Percentiles rank a stretch among this genome's conserved stretches.
These are phyloP conservation scores for Rhizophagus clarus DNA, from an alignment of 192 early-diverging fungal species.

Conservation along the genomic window DNA sequence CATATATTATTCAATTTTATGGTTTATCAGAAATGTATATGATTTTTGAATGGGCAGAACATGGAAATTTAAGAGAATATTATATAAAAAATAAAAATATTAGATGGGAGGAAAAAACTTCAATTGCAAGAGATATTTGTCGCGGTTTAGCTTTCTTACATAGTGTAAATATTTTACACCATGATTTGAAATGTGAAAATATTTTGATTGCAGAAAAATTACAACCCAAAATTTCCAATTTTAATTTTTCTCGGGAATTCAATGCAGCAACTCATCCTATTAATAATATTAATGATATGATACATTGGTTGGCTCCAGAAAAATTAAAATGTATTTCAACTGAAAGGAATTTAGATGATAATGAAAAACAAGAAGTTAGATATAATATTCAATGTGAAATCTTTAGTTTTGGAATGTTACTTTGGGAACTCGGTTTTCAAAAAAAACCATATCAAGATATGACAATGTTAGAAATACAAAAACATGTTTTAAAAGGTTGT, in stretches of 20 bases:
- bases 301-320: slow-evolving; percentile 2
- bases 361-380: neutral
- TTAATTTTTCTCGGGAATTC: neutral
- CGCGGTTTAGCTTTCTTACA: slow-evolving; percentile 43
- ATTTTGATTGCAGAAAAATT: neutral
- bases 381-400: neutral
- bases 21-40: neutral
- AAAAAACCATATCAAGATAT: neutral
- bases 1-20: slow-evolving; percentile 2
- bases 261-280: neutral
- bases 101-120: slow-evolving; percentile 29
- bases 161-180: slow-evolving; percentile 43
- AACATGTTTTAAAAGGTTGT: neutral
- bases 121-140: slow-evolving; percentile 41
- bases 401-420: neutral
- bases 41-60: slow-evolving; percentile 22
- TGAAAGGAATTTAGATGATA: neutral
- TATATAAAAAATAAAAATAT: slow-evolving; percentile 17
- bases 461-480: neutral
- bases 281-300: neutral
- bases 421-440: slow-evolving; percentile 7
- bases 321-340: neutral
- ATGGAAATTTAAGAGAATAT: slow-evolving; percentile 6
- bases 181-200: slow-evolving; percentile 23
- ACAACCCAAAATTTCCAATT: neutral